A percentile compares a stretch with the other conserved stretches of the same genome.
Evolutionary conservation across 306 rosid genomes (phyloP).

Genomic region (Oemleria cerasiformis): DNA sequence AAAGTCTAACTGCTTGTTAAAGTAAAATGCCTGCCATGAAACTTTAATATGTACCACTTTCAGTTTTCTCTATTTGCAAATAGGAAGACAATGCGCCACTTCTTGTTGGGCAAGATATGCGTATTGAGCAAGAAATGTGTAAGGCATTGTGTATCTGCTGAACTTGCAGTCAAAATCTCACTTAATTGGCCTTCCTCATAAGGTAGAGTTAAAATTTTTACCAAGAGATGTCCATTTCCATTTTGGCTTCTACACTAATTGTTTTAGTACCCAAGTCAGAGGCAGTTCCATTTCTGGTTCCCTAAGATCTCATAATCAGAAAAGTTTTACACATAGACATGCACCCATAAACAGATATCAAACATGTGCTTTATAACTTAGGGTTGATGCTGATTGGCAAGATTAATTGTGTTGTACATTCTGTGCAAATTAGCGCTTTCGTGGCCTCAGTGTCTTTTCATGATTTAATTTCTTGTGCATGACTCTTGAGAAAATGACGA

Average conservation of each 20-base stretch:
- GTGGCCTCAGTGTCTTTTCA: conserved; percentile 16
- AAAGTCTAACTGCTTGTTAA: conserved; percentile 2
- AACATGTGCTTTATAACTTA: background rate
- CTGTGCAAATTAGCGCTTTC: background rate
- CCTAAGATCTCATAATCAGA: conserved; percentile 23
- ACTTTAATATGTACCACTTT: conserved; percentile 2
- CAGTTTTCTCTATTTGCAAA: conserved; percentile 11
- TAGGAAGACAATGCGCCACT: conserved; percentile 8
- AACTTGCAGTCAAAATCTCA: background rate
- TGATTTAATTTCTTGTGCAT: background rate
- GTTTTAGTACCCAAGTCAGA: conserved; percentile 3
- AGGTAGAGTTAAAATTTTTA: background rate
- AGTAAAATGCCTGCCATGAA: conserved; percentile 13
- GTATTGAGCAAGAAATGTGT: too few species aligned
- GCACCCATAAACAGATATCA: conserved; percentile 14
- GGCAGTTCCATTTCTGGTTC: conserved; percentile 20
- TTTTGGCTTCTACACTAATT: conserved; percentile 12
- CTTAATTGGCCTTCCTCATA: background rate
- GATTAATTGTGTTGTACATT: conserved; percentile 15
- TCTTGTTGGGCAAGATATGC: conserved; percentile 11
- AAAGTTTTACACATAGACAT: conserved; percentile 6
- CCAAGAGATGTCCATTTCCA: conserved; percentile 1
- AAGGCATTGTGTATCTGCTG: conserved; percentile 5
- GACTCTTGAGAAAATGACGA: background rate
- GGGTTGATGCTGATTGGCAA: background rate